Percentiles rank a stretch among this genome's conserved stretches.
Evolutionary conservation across 441 rosid species (phyloP).

Genomic region (Populus hybrid): DNA sequence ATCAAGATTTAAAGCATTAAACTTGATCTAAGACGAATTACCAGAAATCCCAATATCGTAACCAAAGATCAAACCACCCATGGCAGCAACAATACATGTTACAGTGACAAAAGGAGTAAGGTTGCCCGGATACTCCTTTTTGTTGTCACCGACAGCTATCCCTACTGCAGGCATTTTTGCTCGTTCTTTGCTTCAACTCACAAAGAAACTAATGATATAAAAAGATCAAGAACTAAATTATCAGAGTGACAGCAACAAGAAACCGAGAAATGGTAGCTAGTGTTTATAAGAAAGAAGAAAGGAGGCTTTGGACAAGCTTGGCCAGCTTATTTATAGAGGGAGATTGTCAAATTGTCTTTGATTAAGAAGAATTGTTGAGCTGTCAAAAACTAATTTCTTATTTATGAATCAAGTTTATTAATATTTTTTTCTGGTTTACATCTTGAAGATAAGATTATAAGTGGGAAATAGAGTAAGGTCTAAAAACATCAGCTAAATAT

Average conservation of each 20-base stretch:
- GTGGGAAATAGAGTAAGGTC: background rate
- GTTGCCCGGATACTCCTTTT: conserved; percentile 72
- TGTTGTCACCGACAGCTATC: conserved; percentile 35
- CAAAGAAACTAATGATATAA: background rate
- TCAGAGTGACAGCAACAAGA: background rate
- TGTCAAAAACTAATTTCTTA: conserved; percentile 18
- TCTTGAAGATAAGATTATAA: background rate
- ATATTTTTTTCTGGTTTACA: background rate
- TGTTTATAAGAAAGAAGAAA: background rate
- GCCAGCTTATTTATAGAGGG: conserved; percentile 31
- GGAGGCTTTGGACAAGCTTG: conserved; percentile 14
- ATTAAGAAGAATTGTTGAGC: conserved; percentile 7
- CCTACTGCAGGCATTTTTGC: conserved; percentile 66
- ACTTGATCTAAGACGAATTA: conserved; percentile 14
- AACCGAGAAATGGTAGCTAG: conserved; percentile 3
- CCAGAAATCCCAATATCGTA: conserved; percentile 96
- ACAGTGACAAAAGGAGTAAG: conserved; percentile 68
- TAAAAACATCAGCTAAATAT: background rate
- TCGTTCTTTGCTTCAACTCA: conserved; percentile 9
- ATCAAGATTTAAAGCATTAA: background rate
- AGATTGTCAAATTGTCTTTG: background rate
- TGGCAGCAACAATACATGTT: conserved; percentile 88
- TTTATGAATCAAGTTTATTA: background rate
- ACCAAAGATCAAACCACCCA: conserved; percentile 95
- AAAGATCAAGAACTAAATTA: background rate